Evolutionary conservation across 768 basidiomycete genomes (phyloP).

Genomic region (Phanerodontia chrysosporium): DNA sequence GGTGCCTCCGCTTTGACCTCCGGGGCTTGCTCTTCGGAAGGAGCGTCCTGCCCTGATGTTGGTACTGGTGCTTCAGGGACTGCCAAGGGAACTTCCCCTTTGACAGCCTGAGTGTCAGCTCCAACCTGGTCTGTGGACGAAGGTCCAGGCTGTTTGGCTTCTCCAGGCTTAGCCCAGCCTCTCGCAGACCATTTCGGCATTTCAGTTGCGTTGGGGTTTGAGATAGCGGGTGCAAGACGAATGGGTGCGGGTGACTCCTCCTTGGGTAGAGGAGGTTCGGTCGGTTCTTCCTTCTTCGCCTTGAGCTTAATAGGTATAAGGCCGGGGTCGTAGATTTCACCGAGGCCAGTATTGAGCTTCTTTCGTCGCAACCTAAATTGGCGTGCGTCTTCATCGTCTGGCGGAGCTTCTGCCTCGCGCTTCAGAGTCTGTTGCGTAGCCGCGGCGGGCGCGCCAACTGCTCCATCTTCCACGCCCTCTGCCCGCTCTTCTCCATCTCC

Average conservation of each 20-base stretch:
- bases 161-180: slow-evolving; percentile 26
- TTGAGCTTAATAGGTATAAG: slow-evolving; percentile 62
- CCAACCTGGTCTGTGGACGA: no score
- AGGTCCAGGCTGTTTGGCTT: no score
- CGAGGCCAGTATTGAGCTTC: slow-evolving; percentile 54
- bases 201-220: slow-evolving; percentile 6
- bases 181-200: slow-evolving; percentile 23
- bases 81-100: no score
- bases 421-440: slow-evolving; percentile 16
- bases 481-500: slow-evolving; percentile 8
- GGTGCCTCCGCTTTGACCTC: not conserved
- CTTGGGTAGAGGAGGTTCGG: not conserved
- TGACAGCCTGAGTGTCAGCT: no score
- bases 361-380: slow-evolving; percentile 68
- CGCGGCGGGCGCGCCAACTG: slow-evolving; percentile 8
- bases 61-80: not conserved
- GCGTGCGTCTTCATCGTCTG: slow-evolving; percentile 49
- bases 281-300: slow-evolving; percentile 42
- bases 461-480: not conserved
- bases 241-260: not conserved
- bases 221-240: not conserved
- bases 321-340: slow-evolving; percentile 80
- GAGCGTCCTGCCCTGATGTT: not conserved
- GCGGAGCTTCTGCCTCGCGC: slow-evolving; percentile 21
- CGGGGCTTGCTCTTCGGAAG: not conserved